Evolutionary conservation across 371 early-diverging fungal species (phyloP).

Genomic region (Rhizopus stolonifer): DNA sequence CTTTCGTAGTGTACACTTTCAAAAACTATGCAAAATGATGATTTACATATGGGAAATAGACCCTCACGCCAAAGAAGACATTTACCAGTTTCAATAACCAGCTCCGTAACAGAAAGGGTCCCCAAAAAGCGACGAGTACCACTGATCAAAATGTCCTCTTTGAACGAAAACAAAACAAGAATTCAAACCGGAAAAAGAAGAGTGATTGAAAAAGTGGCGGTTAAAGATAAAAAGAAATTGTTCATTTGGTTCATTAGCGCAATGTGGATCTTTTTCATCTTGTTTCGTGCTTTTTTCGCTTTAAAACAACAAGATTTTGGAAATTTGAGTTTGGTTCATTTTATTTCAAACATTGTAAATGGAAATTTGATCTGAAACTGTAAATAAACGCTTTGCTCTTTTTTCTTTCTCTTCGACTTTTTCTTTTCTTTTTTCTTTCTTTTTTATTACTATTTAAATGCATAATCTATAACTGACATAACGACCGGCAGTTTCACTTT

Average conservation of each 20-base stretch:
- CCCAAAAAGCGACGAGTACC: slow-evolving; percentile 1
- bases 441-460: slow-evolving; percentile 51
- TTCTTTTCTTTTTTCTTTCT: not conserved
- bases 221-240: not conserved
- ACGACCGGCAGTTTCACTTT: slow-evolving; percentile 97
- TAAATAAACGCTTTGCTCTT: too few relatives aligned
- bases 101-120: slow-evolving; percentile 4
- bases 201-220: not conserved
- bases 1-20: too few relatives aligned
- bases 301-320: slow-evolving; percentile 9
- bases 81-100: slow-evolving; percentile 14
- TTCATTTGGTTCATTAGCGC: not conserved
- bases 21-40: slow-evolving; percentile 4
- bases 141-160: slow-evolving; percentile 8
- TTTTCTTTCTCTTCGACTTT: not conserved
- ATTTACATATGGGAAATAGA: slow-evolving; percentile 18
- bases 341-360: slow-evolving; percentile 14
- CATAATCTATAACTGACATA: slow-evolving; percentile 92
- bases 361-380: too few relatives aligned
- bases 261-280: slow-evolving; percentile 15
- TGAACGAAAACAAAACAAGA: not conserved
- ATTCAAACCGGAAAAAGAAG: not conserved
- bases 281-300: slow-evolving; percentile 6
- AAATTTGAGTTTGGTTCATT: slow-evolving; percentile 21
- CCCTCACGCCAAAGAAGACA: slow-evolving; percentile 24